Evolutionary conservation across 805 yeast genomes (phyloP), one percentile per base, ranked within the genome.

Genomic region (Ogataea nakhonphanomensis): DNA sequence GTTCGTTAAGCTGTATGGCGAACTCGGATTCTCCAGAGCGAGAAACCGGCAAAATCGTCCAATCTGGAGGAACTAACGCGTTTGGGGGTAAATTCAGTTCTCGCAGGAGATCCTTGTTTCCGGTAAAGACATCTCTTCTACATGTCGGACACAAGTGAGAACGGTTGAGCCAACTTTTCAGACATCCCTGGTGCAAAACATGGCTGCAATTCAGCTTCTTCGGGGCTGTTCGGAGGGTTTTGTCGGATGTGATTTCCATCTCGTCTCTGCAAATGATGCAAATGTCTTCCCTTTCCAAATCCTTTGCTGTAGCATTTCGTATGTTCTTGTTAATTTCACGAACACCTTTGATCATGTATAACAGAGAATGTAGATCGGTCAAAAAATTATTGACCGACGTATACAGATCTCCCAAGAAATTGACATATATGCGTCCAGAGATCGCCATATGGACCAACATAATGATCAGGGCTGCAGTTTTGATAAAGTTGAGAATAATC

Each of bases 61-160:
- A 61, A 20, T 56, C 66, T 11, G 59, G 62, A 4, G 66, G 65
- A n/a, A 58, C 45, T 10, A 49, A 14, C n/a, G 58, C 42, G 30
- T 51, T 51, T 11, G 39, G 33, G n/a, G 59, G 56, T 24, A 35
- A 35, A 17, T 27, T 41, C 12, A 31, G 39, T 13, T 9, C 25
- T 25, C 15, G 26, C 26, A 11, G 12, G 22, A 31, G 33, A 20
- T 8, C 28, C 17, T 15, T 35, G 7, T 29, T 25, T 15, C 10
- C 53, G 58, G 35, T 57, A 47, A 78, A 72, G 2, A 88, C 95
- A 8, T 79, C 76, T 23, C 81, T 70, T 45, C 96, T 71, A 60
- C 99, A 93, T 39, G 90, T 78, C 1, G 99, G 99, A 66, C 99
- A 93, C n/a, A 78, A 76, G 51, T 83, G 91, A 0, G 96, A 87